These are phyloP conservation scores for Trichoderma gracile DNA, from an alignment of 2,329 filamentous ascomycete species.

Conservation along the genomic window DNA sequence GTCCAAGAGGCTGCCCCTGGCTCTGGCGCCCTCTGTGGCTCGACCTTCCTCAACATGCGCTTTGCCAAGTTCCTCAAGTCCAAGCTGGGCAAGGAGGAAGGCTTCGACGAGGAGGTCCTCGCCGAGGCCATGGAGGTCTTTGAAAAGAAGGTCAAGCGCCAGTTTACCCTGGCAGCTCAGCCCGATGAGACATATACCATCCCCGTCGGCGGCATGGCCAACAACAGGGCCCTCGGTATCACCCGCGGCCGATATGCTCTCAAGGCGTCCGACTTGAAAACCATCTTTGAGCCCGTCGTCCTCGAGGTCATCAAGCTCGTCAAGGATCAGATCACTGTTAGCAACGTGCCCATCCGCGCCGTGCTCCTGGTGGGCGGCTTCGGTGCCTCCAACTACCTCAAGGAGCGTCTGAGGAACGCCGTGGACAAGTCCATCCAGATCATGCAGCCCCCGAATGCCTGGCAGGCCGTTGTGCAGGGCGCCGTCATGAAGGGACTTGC, in stretches of 20 bases:
- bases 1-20: conserved; percentile 49
- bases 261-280: conserved; percentile 42
- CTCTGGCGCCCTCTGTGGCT: conserved; percentile 50
- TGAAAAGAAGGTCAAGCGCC: conserved; percentile 38
- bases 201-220: conserved; percentile 44
- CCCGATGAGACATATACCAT: conserved; percentile 39
- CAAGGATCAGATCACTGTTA: conserved; percentile 45
- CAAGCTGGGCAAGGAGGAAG: conserved; percentile 43
- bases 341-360: conserved; percentile 42
- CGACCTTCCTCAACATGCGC: conserved; percentile 47
- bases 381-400: conserved; percentile 48
- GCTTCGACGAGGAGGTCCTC: conserved; percentile 44
- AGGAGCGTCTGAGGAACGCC: conserved; percentile 41
- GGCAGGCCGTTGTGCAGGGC: conserved; percentile 51
- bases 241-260: conserved; percentile 41
- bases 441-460: conserved; percentile 49
- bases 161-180: conserved; percentile 7
- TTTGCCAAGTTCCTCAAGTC: conserved; percentile 45
- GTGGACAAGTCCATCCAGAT: conserved; percentile 42
- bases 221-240: conserved; percentile 43
- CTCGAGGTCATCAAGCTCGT: conserved; percentile 46
- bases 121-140: conserved; percentile 46
- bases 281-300: conserved; percentile 49
- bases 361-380: conserved; percentile 51
- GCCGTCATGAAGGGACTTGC: conserved; percentile 52